Evolutionary conservation across 2,329 filamentous ascomycete species (phyloP), one percentile per base, ranked within the genome.

Genomic region (Stemphylium lycopersici): DNA sequence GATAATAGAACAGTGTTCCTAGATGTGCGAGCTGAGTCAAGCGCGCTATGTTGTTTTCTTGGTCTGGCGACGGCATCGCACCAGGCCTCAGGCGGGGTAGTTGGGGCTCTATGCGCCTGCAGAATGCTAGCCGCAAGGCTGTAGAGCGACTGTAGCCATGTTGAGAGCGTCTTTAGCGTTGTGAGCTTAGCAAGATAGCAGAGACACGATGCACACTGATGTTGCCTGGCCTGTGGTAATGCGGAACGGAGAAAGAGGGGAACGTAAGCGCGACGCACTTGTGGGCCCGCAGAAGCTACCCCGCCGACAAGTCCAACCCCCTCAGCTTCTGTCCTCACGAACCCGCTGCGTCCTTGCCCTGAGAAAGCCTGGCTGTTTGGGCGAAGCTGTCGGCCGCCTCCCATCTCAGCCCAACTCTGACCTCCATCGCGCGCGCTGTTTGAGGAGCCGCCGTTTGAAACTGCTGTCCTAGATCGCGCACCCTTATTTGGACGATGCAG

Each of bases 21-120:
- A 33, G 13, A 31, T 24, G 26, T 37, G 24, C n/a, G 16, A 40
- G 39, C 47, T 49, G 31, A 49, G 29, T 13, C 38, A 18, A 39
- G 39, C 39, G 47, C 20, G 24, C 32, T 29, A 12, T 49, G 47
- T 37, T 11, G 38, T 43, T 16, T 34, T 34, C 15, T 38, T 36
- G 31, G 29, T 3, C 7, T 38, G 22, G 32, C 34, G 22, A 44
- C 2, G 22, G 47, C 22, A 38, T 43, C 40, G 48, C 39, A 43
- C 15, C 16, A 42, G 29, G 31, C 20, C 38, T 49, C 26, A 18
- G 47, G 47, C 12, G 45, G 45, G 26, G 45, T n/a, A 49, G 38
- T 18, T 38, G 29, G 40, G 26, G 46, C 46, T 48, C 33, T 29
- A 44, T 34, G 16, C 41, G 41, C 41, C 32, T 44, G 41, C 11